Percentiles rank a stretch among this genome's conserved stretches.
These are phyloP conservation scores for Vaccinium myrtillus DNA, from an alignment of 148 eudicot species.

Conservation along the genomic window DNA sequence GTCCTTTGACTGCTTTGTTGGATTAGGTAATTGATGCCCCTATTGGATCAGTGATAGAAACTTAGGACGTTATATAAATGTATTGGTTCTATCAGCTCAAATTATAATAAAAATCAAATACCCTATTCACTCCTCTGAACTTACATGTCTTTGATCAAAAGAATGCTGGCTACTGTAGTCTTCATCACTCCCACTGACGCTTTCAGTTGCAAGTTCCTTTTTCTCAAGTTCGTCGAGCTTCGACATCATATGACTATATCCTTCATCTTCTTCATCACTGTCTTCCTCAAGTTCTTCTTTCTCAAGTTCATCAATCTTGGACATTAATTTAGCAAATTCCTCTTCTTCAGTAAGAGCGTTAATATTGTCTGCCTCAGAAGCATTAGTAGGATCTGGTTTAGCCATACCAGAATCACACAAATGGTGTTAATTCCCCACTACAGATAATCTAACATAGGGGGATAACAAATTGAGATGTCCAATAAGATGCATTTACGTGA, in stretches of 20 bases:
- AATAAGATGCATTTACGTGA: background rate
- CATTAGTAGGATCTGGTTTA: conserved; percentile 23
- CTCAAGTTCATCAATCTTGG: conserved; percentile 77
- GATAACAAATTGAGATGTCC: background rate
- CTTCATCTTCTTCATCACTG: conserved; percentile 35
- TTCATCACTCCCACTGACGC: conserved; percentile 28
- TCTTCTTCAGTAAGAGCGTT: conserved; percentile 41
- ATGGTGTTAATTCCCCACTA: background rate
- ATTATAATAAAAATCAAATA: conserved; percentile 4
- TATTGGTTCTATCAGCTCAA: background rate
- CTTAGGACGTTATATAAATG: background rate
- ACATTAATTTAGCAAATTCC: conserved; percentile 57
- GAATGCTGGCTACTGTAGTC: conserved; percentile 22
- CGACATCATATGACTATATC: conserved; percentile 45
- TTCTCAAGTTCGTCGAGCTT: conserved; percentile 72
- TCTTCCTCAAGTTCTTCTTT: conserved; percentile 75
- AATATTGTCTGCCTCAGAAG: conserved; percentile 25
- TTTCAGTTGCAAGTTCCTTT: conserved; percentile 58
- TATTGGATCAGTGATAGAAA: conserved; percentile 1
- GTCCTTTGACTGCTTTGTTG: conserved; percentile 23
- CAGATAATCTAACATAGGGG: background rate
- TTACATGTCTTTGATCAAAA: conserved; percentile 21
- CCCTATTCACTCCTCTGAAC: conserved; percentile 25
- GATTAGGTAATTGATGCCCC: conserved; percentile 14
- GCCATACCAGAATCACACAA: conserved; percentile 17